Base-by-base conservation (phyloP, 2,329 filamentous ascomycete species). In the Phaeosphaeriaceae sp. region DNA sequence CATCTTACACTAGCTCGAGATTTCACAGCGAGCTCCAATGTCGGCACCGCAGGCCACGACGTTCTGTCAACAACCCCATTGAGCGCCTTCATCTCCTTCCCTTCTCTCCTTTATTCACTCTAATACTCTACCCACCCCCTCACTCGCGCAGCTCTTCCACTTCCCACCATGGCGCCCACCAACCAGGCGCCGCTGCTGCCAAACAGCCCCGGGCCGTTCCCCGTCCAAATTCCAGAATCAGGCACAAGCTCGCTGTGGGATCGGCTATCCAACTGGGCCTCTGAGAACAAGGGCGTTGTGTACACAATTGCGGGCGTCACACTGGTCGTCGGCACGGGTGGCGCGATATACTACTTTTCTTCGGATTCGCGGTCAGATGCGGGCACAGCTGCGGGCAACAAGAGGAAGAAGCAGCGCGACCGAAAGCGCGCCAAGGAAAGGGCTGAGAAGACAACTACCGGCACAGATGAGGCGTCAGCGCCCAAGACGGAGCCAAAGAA, bases 281-380 rank as follows among this genome's bases (percentile, higher is more conserved):
- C 93, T 2, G 94, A 98, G 78, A 93, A 99, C 82, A 98, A 97
- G 83, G 91, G 92, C 48, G 86, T 94, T 54, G 93, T 96, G 63
- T 99, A 97, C 81, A 97, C 95, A 67, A 92, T 98, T 80, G 95
- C 94, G 55, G 95, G 95, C 73, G 91, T 97, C 59, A 94, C 94
- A 53, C 86, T 97, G 48, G 92, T 97, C 45, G 91, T 96, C 56
- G 95, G 92, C 15, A 92, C 91, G 61, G 94, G 93, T 33, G 94
- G 95, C 69, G 91, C 92, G 45, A 90, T 96, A 74, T 99, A 98
- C 84, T 98, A 97, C 79, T 84, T 97, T 67, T 65, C 65, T 81
- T 68, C 83, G 54, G 67, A 90, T 71, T 80, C 82, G 40, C 80
- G 76, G 63, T 79, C 80, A 63, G 76, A 74, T 41, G 70, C 80